Conservation (phyloP, 495 filamentous ascomycete genomes). For the Thermochaetoides thermophila region DNA sequence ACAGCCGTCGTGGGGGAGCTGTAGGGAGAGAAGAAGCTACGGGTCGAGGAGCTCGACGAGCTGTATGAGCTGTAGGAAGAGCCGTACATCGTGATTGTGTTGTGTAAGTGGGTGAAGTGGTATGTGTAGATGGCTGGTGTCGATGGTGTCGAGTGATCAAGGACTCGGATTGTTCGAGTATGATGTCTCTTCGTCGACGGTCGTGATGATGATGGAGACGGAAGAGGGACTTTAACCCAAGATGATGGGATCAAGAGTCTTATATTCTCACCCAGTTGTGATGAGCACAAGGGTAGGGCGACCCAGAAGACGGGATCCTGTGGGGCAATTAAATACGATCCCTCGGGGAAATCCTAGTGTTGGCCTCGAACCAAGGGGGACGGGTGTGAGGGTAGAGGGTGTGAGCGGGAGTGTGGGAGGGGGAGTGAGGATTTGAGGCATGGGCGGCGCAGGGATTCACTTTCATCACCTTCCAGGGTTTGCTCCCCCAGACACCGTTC, state of each 20-base stretch:
- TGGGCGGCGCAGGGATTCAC: too few relatives aligned
- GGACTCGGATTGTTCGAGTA: not conserved
- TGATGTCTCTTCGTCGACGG: slow-evolving; percentile 1
- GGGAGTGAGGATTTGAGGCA: not conserved
- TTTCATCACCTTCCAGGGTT: not conserved
- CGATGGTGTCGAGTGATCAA: not conserved
- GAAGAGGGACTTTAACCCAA: too few relatives aligned
- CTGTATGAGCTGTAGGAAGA: not conserved
- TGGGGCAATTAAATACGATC: slow-evolving; percentile 18
- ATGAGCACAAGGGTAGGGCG: slow-evolving; percentile 7
- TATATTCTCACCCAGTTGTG: slow-evolving; percentile 6
- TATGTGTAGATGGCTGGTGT: not conserved
- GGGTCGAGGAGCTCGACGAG: slow-evolving; percentile 11
- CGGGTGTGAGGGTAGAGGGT: not conserved
- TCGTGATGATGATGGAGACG: slow-evolving; percentile 2
- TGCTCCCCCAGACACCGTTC: not conserved
- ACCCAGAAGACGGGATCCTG: slow-evolving; percentile 18
- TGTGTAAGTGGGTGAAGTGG: not conserved
- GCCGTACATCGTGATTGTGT: not conserved
- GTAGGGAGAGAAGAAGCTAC: slow-evolving; percentile 21
- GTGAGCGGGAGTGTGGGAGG: not conserved
- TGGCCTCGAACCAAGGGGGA: slow-evolving; percentile 4
- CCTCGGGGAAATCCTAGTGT: slow-evolving; percentile 1
- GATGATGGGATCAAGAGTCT: slow-evolving; percentile 7
- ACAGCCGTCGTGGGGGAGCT: slow-evolving; percentile 28